A percentile compares a stretch with the other conserved stretches of the same genome.
Evolutionary conservation across 192 early-diverging fungal species (phyloP).

Genomic region (Coemansia asiatica): DNA sequence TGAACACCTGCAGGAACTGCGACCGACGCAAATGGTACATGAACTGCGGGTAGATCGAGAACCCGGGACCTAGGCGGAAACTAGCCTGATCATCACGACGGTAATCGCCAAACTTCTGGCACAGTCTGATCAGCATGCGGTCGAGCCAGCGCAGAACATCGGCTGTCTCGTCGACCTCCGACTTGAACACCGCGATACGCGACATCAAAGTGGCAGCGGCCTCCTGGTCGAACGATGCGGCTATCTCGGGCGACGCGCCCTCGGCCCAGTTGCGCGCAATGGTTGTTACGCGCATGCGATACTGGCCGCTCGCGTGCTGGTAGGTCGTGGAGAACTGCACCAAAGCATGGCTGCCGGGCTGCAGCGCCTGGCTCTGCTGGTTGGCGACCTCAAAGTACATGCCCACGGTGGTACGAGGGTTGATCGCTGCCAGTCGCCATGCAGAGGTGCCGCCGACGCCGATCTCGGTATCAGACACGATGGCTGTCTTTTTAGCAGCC

Average conservation of each 20-base stretch:
- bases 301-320: conserved; percentile 89
- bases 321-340: conserved; percentile 96
- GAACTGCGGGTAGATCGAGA: conserved; percentile 99
- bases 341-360: conserved; percentile 80
- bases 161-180: conserved; percentile 94
- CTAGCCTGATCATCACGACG: conserved; percentile 90
- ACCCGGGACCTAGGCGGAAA: conserved; percentile 89
- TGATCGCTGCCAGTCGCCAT: conserved; percentile 92
- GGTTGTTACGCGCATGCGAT: conserved; percentile 91
- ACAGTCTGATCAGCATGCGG: conserved; percentile 97
- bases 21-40: conserved; percentile 98
- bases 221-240: conserved; percentile 95
- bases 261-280: conserved; percentile 88
- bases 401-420: conserved; percentile 78
- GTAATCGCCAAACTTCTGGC: conserved; percentile 96
- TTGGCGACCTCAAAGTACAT: conserved; percentile 97
- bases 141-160: conserved; percentile 98
- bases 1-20: conserved; percentile 98
- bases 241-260: conserved; percentile 79
- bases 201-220: conserved; percentile 96
- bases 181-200: conserved; percentile 94
- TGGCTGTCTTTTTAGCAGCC: conserved; percentile 82
- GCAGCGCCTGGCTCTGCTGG: conserved; percentile 77
- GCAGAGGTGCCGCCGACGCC: conserved; percentile 94
- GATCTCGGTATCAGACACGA: conserved; percentile 97